Conservation (phyloP, 2,329 filamentous ascomycete species). For the Chaetomium strumarium region DNA sequence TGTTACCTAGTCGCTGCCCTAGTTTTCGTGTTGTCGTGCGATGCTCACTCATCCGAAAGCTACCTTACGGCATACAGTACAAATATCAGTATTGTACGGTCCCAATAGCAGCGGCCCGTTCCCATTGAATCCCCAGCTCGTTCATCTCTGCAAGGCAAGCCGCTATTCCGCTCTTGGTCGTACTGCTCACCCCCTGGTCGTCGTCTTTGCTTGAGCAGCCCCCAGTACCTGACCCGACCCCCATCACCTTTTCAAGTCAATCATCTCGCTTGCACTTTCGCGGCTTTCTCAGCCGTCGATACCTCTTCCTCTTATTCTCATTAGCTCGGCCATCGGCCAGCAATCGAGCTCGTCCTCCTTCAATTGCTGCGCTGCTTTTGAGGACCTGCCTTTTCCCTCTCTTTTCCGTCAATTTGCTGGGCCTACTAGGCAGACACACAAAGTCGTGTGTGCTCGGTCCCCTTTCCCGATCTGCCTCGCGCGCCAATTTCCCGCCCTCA, state of each 20-base stretch:
- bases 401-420: constrained; percentile 9
- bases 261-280: constrained; percentile 49
- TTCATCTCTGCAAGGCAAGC: constrained; percentile 39
- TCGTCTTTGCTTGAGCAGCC: constrained; percentile 26
- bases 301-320: constrained; percentile 30
- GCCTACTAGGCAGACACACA: constrained; percentile 18
- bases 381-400: constrained; percentile 16
- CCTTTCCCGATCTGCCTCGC: constrained; percentile 18
- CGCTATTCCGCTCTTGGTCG: constrained; percentile 35
- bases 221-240: constrained; percentile 28
- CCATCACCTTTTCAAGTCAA: constrained; percentile 39
- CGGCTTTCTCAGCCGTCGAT: constrained; percentile 42
- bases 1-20: too few relatives aligned
- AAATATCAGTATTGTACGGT: too few relatives aligned
- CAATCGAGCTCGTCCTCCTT: constrained; percentile 17
- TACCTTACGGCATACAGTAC: too few relatives aligned
- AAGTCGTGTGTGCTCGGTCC: constrained; percentile 21
- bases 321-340: constrained; percentile 23
- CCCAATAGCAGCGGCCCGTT: too few relatives aligned
- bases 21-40: too few relatives aligned
- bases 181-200: constrained; percentile 16
- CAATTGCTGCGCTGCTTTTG: constrained; percentile 18
- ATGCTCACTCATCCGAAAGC: too few relatives aligned
- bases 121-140: constrained; percentile 24
- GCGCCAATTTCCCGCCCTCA: constrained; percentile 23